Conservation (phyloP, 2,329 filamentous ascomycete genomes). For the Trematosphaeria pertusa region DNA sequence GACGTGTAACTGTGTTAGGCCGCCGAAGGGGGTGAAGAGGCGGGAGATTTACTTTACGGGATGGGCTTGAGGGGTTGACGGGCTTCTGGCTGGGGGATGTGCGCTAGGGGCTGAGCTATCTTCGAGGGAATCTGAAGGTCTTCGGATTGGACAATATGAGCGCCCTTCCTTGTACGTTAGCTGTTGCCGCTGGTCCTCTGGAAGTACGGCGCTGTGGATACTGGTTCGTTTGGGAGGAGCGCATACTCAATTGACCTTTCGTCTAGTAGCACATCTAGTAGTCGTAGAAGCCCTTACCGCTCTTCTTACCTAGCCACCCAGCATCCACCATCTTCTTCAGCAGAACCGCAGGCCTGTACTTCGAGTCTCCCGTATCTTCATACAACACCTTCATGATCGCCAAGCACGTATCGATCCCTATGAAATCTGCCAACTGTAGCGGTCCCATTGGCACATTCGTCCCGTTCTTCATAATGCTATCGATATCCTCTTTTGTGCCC, state of each 20-base stretch:
- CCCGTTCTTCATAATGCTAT: conserved; percentile 98
- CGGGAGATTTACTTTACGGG: no score
- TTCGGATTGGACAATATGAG: no score
- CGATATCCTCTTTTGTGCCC: conserved; percentile 88
- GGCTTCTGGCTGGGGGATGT: background rate
- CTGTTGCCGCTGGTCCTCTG: no score
- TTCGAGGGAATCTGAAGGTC: no score
- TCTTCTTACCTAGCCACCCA: conserved; percentile 97
- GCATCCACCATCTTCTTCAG: conserved; percentile 96
- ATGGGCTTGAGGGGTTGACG: conserved; percentile 1
- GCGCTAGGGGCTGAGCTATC: no score
- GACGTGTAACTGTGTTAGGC: no score
- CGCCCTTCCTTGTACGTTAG: no score
- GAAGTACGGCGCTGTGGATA: no score
- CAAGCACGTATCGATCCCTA: conserved; percentile 93
- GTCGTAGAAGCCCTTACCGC: conserved; percentile 93
- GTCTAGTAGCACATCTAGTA: no score
- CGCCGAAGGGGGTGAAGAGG: no score
- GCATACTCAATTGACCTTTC: no score
- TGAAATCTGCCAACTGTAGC: conserved; percentile 92
- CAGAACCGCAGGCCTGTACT: conserved; percentile 89
- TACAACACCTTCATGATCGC: conserved; percentile 97
- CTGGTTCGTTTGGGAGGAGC: no score
- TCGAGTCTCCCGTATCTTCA: conserved; percentile 89
- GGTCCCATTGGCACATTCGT: conserved; percentile 99